Percentiles rank a stretch among this genome's conserved stretches.
These are phyloP conservation scores for Fusarium hostae DNA, from an alignment of 2,329 filamentous ascomycete species.

Conservation along the genomic window DNA sequence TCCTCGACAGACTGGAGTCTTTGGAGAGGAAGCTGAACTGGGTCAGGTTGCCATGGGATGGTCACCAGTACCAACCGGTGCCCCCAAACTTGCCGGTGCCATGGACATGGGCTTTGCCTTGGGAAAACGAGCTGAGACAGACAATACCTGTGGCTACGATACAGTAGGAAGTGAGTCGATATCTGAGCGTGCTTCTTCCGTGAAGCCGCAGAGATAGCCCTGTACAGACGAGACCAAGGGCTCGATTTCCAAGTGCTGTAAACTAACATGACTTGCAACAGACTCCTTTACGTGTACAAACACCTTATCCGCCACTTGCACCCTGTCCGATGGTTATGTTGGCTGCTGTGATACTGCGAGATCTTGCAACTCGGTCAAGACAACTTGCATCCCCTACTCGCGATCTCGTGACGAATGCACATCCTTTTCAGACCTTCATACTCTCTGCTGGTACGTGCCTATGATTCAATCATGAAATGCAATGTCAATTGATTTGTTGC, in stretches of 20 bases:
- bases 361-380: slow-evolving; percentile 47
- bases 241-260: neutral
- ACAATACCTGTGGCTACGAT: slow-evolving; percentile 49
- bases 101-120: slow-evolving; percentile 46
- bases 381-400: slow-evolving; percentile 47
- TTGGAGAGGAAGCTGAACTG: slow-evolving; percentile 19
- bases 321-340: slow-evolving; percentile 39
- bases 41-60: slow-evolving; percentile 46
- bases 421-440: slow-evolving; percentile 47
- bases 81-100: slow-evolving; percentile 44
- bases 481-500: neutral
- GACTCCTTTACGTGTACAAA: slow-evolving; percentile 47
- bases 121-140: slow-evolving; percentile 41
- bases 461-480: neutral
- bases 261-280: slow-evolving; percentile 16
- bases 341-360: slow-evolving; percentile 49
- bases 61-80: slow-evolving; percentile 48
- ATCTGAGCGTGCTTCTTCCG: neutral
- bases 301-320: slow-evolving; percentile 43
- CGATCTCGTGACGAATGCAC: slow-evolving; percentile 42
- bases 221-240: neutral
- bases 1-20: slow-evolving; percentile 42
- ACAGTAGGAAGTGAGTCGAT: slow-evolving; percentile 45
- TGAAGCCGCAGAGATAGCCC: neutral
- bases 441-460: slow-evolving; percentile 50